Base-by-base conservation (phyloP, 345 rosid genomes). In the Corchorus olitorius region DNA sequence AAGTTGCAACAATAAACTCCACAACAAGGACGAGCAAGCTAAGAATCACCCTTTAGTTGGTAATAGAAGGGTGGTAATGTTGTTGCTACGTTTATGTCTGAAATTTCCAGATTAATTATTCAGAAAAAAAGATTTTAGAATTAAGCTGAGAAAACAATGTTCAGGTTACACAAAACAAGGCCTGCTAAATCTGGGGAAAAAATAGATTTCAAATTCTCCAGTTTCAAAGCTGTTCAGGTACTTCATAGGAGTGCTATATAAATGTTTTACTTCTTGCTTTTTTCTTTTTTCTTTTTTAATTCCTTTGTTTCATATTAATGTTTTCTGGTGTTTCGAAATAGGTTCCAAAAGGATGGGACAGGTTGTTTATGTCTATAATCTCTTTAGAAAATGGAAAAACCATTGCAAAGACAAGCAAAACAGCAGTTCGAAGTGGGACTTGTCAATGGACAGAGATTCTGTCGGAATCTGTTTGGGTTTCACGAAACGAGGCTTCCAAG, bases 291-390 rank as follows among this genome's bases (percentile, higher is more conserved):
- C 7, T 71, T 2, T 9, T 37, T 58, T 41, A 3, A 13, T 11
- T 4, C 20, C 41, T 62, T 43, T 45, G 58, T 20, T 49, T 35
- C n/a, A 46, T 48, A 20, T 53, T 39, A 4, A n/a, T 14, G 27
- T 17, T 19, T 41, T 37, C 41, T 37, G 48, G 22, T 43, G 45
- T 66, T 27, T 15, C 19, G 8, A n/a, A 6, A 54, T 77, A 90
- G 91, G 91, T 86, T 5, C 92, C 94, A 70, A 87, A 83, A 80
- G 89, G 94, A 81, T 90, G 94, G 94, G 94, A 90, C 81, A 87
- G 81, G 77, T 77, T 90, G 74, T 76, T 76, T 76, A 83, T 87
- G 74, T 85, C 88, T 0, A 22, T 88, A 14, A 17, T 87, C 61
- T 86, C 88, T 2, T 80, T 78, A 60, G 86, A 84, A 79, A 83